Percentiles rank a stretch among this genome's conserved stretches.
Conservation (phyloP, 805 yeast genomes). For the Candida lessepsii region DNA sequence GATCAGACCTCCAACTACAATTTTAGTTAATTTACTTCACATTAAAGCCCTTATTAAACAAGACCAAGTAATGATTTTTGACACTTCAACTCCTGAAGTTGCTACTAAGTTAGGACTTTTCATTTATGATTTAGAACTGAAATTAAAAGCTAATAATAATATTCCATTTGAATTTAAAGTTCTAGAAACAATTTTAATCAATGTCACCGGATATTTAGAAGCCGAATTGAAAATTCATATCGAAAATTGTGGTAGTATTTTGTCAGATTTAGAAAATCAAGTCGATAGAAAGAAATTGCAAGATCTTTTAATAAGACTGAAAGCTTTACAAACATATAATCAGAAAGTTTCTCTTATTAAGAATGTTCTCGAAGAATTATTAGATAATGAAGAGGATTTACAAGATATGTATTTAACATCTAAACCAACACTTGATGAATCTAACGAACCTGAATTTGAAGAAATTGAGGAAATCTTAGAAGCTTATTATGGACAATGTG, state of each 20-base stretch:
- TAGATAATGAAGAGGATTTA: constrained; percentile 85
- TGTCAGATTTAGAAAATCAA: constrained; percentile 72
- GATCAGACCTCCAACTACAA: constrained; percentile 69
- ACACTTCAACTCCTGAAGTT: constrained; percentile 64
- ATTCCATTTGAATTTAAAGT: constrained; percentile 73
- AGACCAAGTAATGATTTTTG: constrained; percentile 80
- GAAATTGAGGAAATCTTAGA: constrained; percentile 87
- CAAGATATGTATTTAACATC: constrained; percentile 65
- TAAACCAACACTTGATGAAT: not conserved
- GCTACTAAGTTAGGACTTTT: constrained; percentile 71
- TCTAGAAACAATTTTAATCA: constrained; percentile 75
- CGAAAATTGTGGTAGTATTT: constrained; percentile 56
- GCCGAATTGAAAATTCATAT: constrained; percentile 66
- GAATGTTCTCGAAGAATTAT: constrained; percentile 75
- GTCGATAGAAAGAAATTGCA: constrained; percentile 74
- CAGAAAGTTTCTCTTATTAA: constrained; percentile 76
- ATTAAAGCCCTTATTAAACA: constrained; percentile 86
- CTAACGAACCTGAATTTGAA: constrained; percentile 35
- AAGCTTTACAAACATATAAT: constrained; percentile 66
- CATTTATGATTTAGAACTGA: constrained; percentile 80
- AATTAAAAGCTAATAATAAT: constrained; percentile 44
- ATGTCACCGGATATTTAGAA: constrained; percentile 77
- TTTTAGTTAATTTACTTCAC: constrained; percentile 78
- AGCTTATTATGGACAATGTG: constrained; percentile 87
- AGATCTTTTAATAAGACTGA: constrained; percentile 71